phyloP scores from a whole-genome alignment of 768 basidiomycete species.

The Suillus luteus region DNA sequence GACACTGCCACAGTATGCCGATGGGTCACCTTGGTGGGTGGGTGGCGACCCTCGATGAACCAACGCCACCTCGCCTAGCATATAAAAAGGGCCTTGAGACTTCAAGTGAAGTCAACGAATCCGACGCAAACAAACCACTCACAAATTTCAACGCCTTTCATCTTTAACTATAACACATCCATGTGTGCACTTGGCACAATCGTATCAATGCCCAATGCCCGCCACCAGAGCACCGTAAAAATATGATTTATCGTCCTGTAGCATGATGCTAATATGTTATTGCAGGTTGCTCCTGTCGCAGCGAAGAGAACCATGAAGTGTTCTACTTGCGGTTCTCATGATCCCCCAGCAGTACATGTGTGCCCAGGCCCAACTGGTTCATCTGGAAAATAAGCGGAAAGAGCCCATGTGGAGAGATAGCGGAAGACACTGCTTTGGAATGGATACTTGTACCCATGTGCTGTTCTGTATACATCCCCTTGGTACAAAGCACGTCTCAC shows the following conservation, averaged over 20 bases:
- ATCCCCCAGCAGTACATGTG: slow-evolving; percentile 6
- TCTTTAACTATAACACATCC: background rate
- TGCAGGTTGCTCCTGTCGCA: background rate
- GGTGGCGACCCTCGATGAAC: background rate
- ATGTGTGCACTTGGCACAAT: background rate
- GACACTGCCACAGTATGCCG: background rate
- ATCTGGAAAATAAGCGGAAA: background rate
- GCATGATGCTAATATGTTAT: background rate
- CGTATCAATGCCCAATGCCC: background rate
- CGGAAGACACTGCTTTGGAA: background rate
- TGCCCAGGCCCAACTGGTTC: slow-evolving; percentile 9
- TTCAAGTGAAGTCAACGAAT: background rate
- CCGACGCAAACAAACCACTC: background rate
- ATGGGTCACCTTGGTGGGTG: background rate
- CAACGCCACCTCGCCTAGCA: background rate
- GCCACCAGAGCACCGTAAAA: background rate
- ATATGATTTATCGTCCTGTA: background rate
- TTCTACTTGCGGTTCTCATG: slow-evolving; percentile 11
- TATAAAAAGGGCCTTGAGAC: slow-evolving; percentile 1
- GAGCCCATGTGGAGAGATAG: background rate
- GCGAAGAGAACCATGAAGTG: slow-evolving; percentile 7
- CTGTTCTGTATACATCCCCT: background rate
- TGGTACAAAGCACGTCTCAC: background rate
- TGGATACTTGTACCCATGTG: background rate
- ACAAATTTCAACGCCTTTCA: background rate